Percentiles rank a stretch among this genome's conserved stretches.
Evolutionary conservation across 192 early-diverging fungal genomes (phyloP).

Genomic region (Podila minutissima): DNA sequence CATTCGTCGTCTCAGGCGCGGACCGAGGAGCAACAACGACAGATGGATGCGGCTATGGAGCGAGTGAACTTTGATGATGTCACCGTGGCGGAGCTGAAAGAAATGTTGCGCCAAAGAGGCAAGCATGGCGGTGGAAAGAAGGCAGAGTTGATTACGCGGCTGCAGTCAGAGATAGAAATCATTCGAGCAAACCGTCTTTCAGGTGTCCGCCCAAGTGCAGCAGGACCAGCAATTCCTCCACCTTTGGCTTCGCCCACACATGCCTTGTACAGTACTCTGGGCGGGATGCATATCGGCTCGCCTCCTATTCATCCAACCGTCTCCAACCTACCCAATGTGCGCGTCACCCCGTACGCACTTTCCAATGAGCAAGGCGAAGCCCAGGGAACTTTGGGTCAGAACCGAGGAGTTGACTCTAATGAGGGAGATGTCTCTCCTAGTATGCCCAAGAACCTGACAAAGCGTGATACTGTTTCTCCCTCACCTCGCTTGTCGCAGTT

Average conservation of each 20-base stretch:
- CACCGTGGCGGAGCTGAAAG: constrained; percentile 79
- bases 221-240: constrained; percentile 7
- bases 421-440: too few relatives aligned
- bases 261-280: constrained; percentile 29
- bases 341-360: too few relatives aligned
- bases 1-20: constrained; percentile 30
- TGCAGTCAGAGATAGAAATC: constrained; percentile 70
- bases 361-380: too few relatives aligned
- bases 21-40: constrained; percentile 61
- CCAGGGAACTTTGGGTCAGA: too few relatives aligned
- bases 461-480: too few relatives aligned
- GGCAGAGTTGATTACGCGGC: constrained; percentile 68
- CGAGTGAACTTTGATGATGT: constrained; percentile 79
- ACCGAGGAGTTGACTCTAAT: too few relatives aligned
- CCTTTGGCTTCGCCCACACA: constrained; percentile 39
- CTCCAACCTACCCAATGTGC: neutral
- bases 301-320: constrained; percentile 14
- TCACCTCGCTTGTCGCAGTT: too few relatives aligned
- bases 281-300: constrained; percentile 40
- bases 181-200: constrained; percentile 53
- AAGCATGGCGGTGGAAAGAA: constrained; percentile 80
- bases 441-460: too few relatives aligned
- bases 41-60: constrained; percentile 70
- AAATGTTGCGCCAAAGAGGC: constrained; percentile 72
- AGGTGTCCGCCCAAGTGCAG: neutral